phyloP scores from a whole-genome alignment of 1,284 basidiomycete genomes.

The Blastosporella zonata region DNA sequence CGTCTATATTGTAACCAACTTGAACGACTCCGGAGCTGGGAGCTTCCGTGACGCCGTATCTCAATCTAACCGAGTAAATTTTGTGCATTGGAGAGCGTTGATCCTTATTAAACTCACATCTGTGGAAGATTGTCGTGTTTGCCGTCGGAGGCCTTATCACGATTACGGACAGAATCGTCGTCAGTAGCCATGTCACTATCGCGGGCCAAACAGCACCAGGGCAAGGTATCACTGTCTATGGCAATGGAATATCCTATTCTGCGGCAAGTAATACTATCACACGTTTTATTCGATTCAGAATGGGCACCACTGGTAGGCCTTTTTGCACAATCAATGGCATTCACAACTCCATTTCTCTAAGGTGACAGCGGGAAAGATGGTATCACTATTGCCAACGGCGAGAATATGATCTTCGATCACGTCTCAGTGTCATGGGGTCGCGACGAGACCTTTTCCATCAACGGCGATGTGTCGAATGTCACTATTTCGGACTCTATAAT shows the following conservation, averaged over 20 bases:
- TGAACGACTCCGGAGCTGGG: constrained; percentile 32
- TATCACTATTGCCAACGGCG: constrained; percentile 34
- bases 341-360: constrained; percentile 7
- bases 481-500: constrained; percentile 37
- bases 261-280: constrained; percentile 33
- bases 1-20: constrained; percentile 34
- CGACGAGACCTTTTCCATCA: constrained; percentile 38
- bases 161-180: constrained; percentile 29
- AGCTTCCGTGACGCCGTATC: constrained; percentile 37
- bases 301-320: constrained; percentile 29
- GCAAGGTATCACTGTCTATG: constrained; percentile 34
- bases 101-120: neutral
- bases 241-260: constrained; percentile 33
- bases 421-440: constrained; percentile 37
- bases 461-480: constrained; percentile 35
- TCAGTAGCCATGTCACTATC: constrained; percentile 31
- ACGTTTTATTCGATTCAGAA: constrained; percentile 34
- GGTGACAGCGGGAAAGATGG: constrained; percentile 36
- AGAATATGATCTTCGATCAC: constrained; percentile 39
- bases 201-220: constrained; percentile 35
- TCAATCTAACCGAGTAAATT: constrained; percentile 26
- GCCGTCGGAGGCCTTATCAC: constrained; percentile 34
- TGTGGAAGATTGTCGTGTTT: constrained; percentile 31
- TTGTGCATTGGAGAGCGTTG: neutral
- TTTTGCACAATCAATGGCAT: neutral